Evolutionary conservation across 805 yeast species (phyloP), one percentile per base, ranked within the genome.

Genomic region (Sungouiella blattae): DNA sequence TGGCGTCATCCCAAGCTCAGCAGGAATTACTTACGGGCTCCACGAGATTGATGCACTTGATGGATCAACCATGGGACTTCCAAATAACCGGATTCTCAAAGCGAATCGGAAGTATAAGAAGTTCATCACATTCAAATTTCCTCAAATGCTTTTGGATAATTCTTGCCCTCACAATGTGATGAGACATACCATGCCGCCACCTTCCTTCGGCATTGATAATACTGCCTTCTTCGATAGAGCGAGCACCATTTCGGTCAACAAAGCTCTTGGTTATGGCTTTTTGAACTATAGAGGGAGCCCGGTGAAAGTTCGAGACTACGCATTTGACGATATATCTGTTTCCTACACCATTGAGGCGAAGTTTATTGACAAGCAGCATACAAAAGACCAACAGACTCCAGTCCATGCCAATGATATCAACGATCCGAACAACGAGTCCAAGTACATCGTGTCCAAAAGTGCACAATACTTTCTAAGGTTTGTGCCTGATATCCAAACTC

Each of bases 51-150:
- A 77, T 50, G 29, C 41, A 8, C 48, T 44, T 30, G 83, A 78
- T 46, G 73, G 74, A 3, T 58, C 68, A n/a, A 36, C 50, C 12
- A 43, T 77, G 30, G 83, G 83, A 0, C 52, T 78, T 13, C 74
- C 73, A 6, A 57, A 69, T 42, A 69, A 66, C 35, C 53, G 83
- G 44, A 55, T 72, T 1, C 55, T 78, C 24, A 63, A 64, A 36
- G 79, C 83, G 2, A 53, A 66, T 18, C 58, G 61, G 7, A 71
- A 64, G 43, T 77, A 78, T 46, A 77, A 77, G 48, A 78, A 78
- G 49, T 75, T 69, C 43, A 75, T 78, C 53, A 71, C 75, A 27
- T 78, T 78, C 55, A 76, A 69, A 50, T 67, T 78, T 33, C 85
- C 85, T 1, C 58, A 67, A 25, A 70, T 69, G 43, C 51, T 76